Conservation (phyloP, 176 grass and related monocot species). For the Rhynchospora pubera region DNA sequence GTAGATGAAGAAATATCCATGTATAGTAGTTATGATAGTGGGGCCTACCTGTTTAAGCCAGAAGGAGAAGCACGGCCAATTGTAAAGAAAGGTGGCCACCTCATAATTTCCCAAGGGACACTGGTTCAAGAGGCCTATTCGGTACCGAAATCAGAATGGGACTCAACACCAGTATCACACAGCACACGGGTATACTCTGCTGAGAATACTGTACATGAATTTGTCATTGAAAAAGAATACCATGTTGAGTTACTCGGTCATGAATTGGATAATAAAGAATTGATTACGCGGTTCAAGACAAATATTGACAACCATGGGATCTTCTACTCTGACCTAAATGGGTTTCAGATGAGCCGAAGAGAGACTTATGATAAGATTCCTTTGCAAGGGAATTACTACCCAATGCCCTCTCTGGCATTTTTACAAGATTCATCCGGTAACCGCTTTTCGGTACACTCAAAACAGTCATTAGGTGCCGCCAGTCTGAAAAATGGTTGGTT, state of each 20-base stretch:
- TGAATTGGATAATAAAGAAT: conserved; percentile 69
- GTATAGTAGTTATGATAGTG: conserved; percentile 78
- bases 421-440: conserved; percentile 75
- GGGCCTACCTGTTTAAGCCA: conserved; percentile 98
- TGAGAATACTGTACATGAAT: conserved; percentile 59
- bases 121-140: conserved; percentile 84
- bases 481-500: conserved; percentile 94
- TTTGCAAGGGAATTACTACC: conserved; percentile 96
- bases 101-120: conserved; percentile 75
- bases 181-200: conserved; percentile 77
- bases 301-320: conserved; percentile 74
- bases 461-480: conserved; percentile 76
- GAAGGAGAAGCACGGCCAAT: conserved; percentile 59
- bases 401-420: conserved; percentile 91
- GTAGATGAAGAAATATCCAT: conserved; percentile 88
- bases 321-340: conserved; percentile 95
- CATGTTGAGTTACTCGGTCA: conserved; percentile 81
- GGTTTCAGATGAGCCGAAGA: conserved; percentile 95
- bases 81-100: conserved; percentile 62
- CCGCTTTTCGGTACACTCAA: conserved; percentile 85
- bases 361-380: conserved; percentile 92
- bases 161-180: conserved; percentile 62
- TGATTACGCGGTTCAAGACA: conserved; percentile 93
- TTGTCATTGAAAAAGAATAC: conserved; percentile 96
- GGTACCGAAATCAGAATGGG: conserved; percentile 71